phyloP scores from a whole-genome alignment of 345 rosid genomes.

The Corchorus capsularis region DNA sequence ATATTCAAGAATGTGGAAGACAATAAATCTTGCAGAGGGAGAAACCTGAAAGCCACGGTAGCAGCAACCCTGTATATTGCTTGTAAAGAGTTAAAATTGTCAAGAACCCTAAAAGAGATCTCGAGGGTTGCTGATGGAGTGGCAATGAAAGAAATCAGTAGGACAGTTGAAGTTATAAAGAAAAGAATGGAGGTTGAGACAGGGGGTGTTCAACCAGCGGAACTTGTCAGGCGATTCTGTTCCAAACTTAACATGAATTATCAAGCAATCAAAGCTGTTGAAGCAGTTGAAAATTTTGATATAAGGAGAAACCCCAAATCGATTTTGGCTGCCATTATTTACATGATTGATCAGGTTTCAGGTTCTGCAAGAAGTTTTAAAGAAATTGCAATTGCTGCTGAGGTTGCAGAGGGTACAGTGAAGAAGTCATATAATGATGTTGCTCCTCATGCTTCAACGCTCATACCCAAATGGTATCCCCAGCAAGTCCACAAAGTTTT shows the following conservation, averaged over 20 bases:
- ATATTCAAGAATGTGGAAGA: conserved; percentile 63
- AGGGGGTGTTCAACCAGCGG: neutral
- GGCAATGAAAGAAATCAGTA: neutral
- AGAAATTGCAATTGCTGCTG: conserved; percentile 22
- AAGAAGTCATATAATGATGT: conserved; percentile 29
- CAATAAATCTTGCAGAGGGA: conserved; percentile 49
- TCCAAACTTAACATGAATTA: neutral
- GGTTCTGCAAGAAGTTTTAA: conserved; percentile 8
- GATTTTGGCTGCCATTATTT: conserved; percentile 26
- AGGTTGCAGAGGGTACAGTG: conserved; percentile 26
- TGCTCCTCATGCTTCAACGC: conserved; percentile 21
- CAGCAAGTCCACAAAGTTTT: neutral
- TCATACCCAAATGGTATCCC: conserved; percentile 32
- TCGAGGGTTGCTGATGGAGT: conserved; percentile 1
- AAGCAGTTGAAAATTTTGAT: neutral
- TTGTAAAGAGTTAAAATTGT: conserved; percentile 49
- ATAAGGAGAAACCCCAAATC: conserved; percentile 28
- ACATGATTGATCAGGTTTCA: conserved; percentile 26
- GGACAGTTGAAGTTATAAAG: neutral
- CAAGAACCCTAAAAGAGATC: conserved; percentile 49
- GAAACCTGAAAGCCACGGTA: conserved; percentile 46
- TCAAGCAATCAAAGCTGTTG: neutral
- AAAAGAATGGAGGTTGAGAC: neutral
- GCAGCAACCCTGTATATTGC: conserved; percentile 64
- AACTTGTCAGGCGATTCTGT: neutral